Conservation (phyloP, 2,329 filamentous ascomycete genomes). For the Zasmidium cellare region DNA sequence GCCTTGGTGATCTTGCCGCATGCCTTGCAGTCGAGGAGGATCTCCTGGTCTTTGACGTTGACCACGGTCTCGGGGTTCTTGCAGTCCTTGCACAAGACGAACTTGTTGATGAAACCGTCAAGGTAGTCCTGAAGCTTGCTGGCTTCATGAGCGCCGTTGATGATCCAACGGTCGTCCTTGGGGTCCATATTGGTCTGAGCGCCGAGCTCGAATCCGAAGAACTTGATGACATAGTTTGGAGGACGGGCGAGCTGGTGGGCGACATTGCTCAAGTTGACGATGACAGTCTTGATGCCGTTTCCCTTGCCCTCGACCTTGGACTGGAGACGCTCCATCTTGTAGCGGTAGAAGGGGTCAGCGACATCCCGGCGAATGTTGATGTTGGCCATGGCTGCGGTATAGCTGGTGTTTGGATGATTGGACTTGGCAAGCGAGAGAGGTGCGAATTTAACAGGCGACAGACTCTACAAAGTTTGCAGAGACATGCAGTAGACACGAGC, state of each 20-base stretch:
- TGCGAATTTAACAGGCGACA: slow-evolving; percentile 4
- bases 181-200: slow-evolving; percentile 98
- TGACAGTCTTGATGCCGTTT: slow-evolving; percentile 98
- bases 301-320: slow-evolving; percentile 99
- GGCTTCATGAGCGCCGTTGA: slow-evolving; percentile 96
- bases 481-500: slow-evolving; percentile 56
- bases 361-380: slow-evolving; percentile 98
- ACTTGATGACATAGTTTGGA: slow-evolving; percentile 96
- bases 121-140: slow-evolving; percentile 96
- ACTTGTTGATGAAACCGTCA: slow-evolving; percentile 97
- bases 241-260: slow-evolving; percentile 89
- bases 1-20: slow-evolving; percentile 92
- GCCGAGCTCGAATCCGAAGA: slow-evolving; percentile 98
- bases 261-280: slow-evolving; percentile 94
- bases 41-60: slow-evolving; percentile 88
- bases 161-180: slow-evolving; percentile 98
- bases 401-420: slow-evolving; percentile 13
- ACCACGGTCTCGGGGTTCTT: slow-evolving; percentile 99
- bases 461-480: slow-evolving; percentile 41
- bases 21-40: slow-evolving; percentile 96
- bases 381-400: slow-evolving; percentile 80
- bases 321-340: slow-evolving; percentile 99
- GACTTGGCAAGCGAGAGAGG: slow-evolving; percentile 2
- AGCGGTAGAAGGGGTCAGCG: slow-evolving; percentile 98
- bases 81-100: slow-evolving; percentile 99